phyloP scores from a whole-genome alignment of 1,139 yeast species.

The Candida sanyaensis region DNA sequence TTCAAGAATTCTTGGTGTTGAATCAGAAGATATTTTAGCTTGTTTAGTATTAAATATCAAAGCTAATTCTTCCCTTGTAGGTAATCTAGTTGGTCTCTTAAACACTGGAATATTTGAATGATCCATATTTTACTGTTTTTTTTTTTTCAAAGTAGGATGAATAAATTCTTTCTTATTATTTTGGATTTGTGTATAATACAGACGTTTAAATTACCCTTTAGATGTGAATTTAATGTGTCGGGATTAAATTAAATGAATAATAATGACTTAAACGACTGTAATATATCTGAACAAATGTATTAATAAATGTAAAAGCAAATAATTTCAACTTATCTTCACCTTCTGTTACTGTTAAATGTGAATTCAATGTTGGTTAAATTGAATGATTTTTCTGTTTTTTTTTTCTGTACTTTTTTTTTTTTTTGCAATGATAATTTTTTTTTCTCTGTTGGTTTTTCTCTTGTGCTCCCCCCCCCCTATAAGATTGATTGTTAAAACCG shows the following conservation, averaged over 20 bases:
- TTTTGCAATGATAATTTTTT: slow-evolving; percentile 5
- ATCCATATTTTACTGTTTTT: slow-evolving; percentile 10
- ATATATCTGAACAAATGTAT: too few relatives aligned
- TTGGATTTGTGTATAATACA: neutral
- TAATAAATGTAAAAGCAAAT: too few relatives aligned
- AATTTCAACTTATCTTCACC: too few relatives aligned
- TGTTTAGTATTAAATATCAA: slow-evolving; percentile 14
- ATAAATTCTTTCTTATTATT: too few relatives aligned
- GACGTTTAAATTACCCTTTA: neutral
- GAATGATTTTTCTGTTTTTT: slow-evolving; percentile 2
- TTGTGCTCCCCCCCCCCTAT: too few relatives aligned
- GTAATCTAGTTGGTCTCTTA: slow-evolving; percentile 14
- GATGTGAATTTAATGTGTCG: too few relatives aligned
- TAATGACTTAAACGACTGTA: too few relatives aligned
- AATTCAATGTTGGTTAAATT: neutral
- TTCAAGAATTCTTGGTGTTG: slow-evolving; percentile 12
- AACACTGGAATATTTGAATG: slow-evolving; percentile 12
- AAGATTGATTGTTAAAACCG: too few relatives aligned
- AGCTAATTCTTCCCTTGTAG: slow-evolving; percentile 16
- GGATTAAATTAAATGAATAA: too few relatives aligned
- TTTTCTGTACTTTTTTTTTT: slow-evolving; percentile 1
- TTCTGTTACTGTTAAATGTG: neutral
- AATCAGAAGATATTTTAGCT: slow-evolving; percentile 11
- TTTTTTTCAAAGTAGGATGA: neutral
- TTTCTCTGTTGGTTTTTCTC: neutral